Conservation (phyloP, 176 grass and related monocot genomes). For the Coix lacrymajobi region DNA sequence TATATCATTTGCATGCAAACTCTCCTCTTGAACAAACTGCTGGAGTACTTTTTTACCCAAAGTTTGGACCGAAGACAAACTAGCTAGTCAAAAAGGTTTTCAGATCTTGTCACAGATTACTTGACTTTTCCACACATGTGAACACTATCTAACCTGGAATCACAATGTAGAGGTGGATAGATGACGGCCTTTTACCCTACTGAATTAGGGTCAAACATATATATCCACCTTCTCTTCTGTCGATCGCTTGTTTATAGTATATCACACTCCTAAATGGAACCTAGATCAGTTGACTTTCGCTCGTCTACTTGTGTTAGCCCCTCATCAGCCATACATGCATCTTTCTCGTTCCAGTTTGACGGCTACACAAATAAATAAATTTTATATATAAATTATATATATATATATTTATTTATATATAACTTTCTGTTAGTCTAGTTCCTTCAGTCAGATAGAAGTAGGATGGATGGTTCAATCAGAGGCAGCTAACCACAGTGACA, state of each 20-base stretch:
- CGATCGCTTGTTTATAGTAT: neutral
- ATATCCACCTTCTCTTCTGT: neutral
- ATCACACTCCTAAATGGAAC: neutral
- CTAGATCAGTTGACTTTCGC: neutral
- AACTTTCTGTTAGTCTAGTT: neutral
- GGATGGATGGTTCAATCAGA: neutral
- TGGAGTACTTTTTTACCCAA: neutral
- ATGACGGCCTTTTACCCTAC: neutral
- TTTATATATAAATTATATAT: neutral
- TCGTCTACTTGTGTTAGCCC: neutral
- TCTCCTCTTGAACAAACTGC: neutral
- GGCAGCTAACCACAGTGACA: no score
- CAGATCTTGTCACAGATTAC: neutral
- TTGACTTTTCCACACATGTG: neutral
- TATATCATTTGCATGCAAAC: neutral
- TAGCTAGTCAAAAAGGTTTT: neutral
- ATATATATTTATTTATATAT: neutral
- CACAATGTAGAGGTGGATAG: neutral
- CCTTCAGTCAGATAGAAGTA: neutral
- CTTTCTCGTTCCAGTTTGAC: neutral
- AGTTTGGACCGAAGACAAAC: neutral
- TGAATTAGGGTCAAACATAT: neutral
- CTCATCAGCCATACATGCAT: neutral
- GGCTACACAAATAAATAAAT: neutral
- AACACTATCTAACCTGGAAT: neutral